phyloP scores from a whole-genome alignment of 1,284 basidiomycete species.

The Polyporus tsugae region DNA sequence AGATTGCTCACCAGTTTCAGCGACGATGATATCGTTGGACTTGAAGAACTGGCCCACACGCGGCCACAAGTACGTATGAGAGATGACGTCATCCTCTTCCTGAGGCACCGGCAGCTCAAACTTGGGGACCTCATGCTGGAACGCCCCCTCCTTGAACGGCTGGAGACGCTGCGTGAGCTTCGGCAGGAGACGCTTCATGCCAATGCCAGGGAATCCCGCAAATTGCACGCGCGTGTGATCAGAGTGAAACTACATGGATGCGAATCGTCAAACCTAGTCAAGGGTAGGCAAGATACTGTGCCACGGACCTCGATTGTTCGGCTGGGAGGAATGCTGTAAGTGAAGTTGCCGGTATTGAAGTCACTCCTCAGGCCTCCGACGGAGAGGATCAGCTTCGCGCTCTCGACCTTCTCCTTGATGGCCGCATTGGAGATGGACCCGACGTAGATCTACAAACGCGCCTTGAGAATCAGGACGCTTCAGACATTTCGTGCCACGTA shows the following conservation, averaged over 20 bases:
- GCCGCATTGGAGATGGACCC: constrained; percentile 79
- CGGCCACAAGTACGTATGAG: constrained; percentile 90
- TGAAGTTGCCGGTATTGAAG: constrained; percentile 92
- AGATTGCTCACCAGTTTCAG: constrained; percentile 64
- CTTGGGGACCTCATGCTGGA: constrained; percentile 56
- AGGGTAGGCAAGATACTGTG: not conserved
- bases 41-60: constrained; percentile 82
- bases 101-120: constrained; percentile 57
- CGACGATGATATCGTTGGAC: constrained; percentile 80
- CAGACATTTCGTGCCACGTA: constrained; percentile 48
- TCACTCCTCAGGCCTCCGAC: constrained; percentile 86
- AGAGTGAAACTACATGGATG: constrained; percentile 75
- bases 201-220: constrained; percentile 67
- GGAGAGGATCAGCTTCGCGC: constrained; percentile 84
- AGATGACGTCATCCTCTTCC: constrained; percentile 61
- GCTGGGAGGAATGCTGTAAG: constrained; percentile 70
- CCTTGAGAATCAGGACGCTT: constrained; percentile 5
- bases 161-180: constrained; percentile 67
- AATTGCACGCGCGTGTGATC: constrained; percentile 77
- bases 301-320: constrained; percentile 67
- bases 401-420: constrained; percentile 82
- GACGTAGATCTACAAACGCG: constrained; percentile 72
- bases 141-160: constrained; percentile 48
- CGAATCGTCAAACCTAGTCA: constrained; percentile 10
- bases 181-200: constrained; percentile 78